Evolutionary conservation across 2,329 filamentous ascomycete genomes (phyloP).

Genomic region (Fonsecaea pedrosoi): DNA sequence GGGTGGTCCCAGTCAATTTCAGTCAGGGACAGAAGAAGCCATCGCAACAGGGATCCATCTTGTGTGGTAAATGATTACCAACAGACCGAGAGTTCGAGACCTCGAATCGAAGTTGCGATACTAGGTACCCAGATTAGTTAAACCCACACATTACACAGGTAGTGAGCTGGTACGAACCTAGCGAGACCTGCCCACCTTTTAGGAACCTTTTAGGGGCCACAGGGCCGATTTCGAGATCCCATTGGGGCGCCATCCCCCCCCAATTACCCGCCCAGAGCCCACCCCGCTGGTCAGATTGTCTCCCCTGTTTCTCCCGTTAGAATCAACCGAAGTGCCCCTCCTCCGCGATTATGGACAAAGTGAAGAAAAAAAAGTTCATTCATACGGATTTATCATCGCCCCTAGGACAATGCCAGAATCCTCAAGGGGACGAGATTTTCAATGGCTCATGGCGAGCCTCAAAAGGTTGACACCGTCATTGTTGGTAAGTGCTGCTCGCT

Average conservation of each 20-base stretch:
- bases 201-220: background rate
- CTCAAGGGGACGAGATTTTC: constrained; percentile 25
- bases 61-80: background rate
- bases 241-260: background rate
- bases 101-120: background rate
- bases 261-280: background rate
- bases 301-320: background rate
- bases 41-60: no score
- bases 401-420: constrained; percentile 27
- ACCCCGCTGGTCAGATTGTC: background rate
- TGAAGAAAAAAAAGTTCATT: constrained; percentile 1
- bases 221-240: background rate
- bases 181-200: background rate
- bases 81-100: background rate
- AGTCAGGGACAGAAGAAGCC: no score
- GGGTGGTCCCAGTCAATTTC: no score
- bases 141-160: background rate
- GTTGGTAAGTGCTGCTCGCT: constrained; percentile 40
- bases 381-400: background rate
- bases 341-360: background rate
- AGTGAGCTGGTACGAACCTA: background rate
- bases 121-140: background rate
- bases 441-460: constrained; percentile 38
- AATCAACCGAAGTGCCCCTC: constrained; percentile 14
- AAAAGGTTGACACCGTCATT: constrained; percentile 43